Percentiles rank a stretch among this genome's conserved stretches.
Conservation (phyloP, 345 rosid genomes). For the Microcos paniculata region DNA sequence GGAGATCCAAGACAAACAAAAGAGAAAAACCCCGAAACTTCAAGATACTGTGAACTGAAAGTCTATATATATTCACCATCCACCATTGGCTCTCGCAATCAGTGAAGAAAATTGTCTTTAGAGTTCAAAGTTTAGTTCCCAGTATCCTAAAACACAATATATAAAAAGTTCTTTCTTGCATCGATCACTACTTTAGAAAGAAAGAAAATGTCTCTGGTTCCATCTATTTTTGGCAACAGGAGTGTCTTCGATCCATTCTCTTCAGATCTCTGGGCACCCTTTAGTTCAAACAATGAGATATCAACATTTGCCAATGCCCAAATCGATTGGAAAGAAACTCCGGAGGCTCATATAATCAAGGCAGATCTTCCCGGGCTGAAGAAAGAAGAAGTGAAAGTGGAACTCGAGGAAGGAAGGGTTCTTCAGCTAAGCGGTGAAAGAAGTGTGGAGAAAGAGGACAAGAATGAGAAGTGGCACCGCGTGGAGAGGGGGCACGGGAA, state of each 20-base stretch:
- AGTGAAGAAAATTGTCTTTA: not conserved
- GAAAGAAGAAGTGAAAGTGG: slow-evolving; percentile 45
- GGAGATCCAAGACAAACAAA: not conserved
- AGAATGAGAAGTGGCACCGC: slow-evolving; percentile 39
- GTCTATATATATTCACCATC: not conserved
- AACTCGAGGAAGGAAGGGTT: slow-evolving; percentile 31
- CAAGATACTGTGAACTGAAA: not conserved
- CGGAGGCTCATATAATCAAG: slow-evolving; percentile 36
- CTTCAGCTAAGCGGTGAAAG: slow-evolving; percentile 39
- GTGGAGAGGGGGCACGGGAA: slow-evolving; percentile 32
- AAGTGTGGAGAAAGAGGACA: slow-evolving; percentile 27
- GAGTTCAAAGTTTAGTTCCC: not conserved
- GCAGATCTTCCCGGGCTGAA: slow-evolving; percentile 42
- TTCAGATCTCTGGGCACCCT: not conserved
- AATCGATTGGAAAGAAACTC: slow-evolving; percentile 47
- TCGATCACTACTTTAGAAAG: not conserved
- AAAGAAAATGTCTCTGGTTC: slow-evolving; percentile 10
- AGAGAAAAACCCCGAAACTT: not conserved
- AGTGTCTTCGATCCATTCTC: slow-evolving; percentile 5
- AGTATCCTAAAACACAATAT: not conserved
- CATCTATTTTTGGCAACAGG: not conserved
- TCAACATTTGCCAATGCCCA: slow-evolving; percentile 8
- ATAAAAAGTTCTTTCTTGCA: not conserved
- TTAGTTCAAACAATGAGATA: not conserved
- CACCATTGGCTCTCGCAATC: not conserved